Percentiles rank a stretch among this genome's conserved stretches.
Evolutionary conservation across 306 rosid genomes (phyloP).

Genomic region (Cucurbita moschata): DNA sequence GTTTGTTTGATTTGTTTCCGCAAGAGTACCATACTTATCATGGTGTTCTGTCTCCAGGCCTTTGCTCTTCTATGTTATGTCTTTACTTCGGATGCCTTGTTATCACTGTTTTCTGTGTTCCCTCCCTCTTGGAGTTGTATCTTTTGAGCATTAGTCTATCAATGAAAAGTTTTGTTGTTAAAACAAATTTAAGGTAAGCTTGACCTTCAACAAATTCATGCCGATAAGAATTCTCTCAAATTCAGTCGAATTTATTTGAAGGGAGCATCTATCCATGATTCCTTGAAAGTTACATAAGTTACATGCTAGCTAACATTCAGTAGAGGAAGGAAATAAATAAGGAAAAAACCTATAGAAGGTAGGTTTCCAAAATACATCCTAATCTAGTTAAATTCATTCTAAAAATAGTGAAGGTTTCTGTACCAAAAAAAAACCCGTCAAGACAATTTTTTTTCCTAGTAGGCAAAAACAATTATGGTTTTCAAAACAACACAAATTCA

Average conservation of each 20-base stretch:
- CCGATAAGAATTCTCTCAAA: background rate
- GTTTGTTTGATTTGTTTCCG: too few species aligned
- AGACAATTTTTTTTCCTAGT: background rate
- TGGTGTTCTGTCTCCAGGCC: too few species aligned
- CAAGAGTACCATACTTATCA: too few species aligned
- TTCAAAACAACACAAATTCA: background rate
- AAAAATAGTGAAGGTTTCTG: background rate
- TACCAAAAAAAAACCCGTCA: background rate
- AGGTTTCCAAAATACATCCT: background rate
- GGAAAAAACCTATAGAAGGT: background rate
- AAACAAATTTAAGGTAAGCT: background rate
- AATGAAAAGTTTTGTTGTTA: too few species aligned
- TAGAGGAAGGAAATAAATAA: background rate
- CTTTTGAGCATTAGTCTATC: too few species aligned
- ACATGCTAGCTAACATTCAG: background rate
- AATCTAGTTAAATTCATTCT: background rate
- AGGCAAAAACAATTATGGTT: background rate
- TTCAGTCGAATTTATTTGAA: background rate
- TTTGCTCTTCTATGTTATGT: too few species aligned
- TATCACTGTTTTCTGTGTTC: too few species aligned
- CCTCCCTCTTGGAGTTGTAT: too few species aligned
- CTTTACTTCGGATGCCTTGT: too few species aligned
- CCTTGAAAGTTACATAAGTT: background rate
- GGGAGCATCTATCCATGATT: background rate
- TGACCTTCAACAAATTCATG: background rate